Evolutionary conservation across 495 filamentous ascomycete genomes (phyloP), one percentile per base, ranked within the genome.

Genomic region (Echria macrotheca): DNA sequence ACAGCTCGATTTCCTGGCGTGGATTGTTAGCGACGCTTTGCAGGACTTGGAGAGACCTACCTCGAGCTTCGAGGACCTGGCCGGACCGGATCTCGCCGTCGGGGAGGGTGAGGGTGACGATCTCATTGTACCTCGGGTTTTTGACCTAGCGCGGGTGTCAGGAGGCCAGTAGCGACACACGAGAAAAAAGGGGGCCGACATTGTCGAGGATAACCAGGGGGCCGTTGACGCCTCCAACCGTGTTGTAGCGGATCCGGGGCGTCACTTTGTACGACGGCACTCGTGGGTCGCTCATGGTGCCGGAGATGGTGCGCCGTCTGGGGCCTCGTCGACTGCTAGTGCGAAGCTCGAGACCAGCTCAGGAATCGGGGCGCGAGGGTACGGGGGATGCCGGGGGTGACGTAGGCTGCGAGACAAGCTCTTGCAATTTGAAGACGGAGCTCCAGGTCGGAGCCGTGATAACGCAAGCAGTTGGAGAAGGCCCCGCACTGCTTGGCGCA

Each of bases 131-230:
- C 58, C 84, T 76, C 44, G 93, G 93, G 69, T 87, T 95, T 85
- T 98, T 98, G 73, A 97, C 90, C 83, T 95, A 59, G 49, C 29
- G 5, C 31, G 4, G 19, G 11, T 54, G 50, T 77, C 61, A 77
- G 68, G 54, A 7, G 8, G 9, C n/a, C 12, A 14, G 6, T 2
- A 18, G 5, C 32, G 47, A 23, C 2, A 26, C 8, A 6, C 19
- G 4, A 0, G 24, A 18, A 4, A 5, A 24, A 33, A n/a, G 14
- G 44, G 25, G 19, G 28, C 78, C 63, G 65, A 95, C 91, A 77
- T 94, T 89, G 63, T 96, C 94, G 41, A 99, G 78, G 66, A 99
- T 88, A 59, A 99, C 93, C 69, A 97, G 79, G 45, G 93, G 93
- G 39, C 93, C 94, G 72, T 97, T 99, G 68, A 97, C 86, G 70